A percentile compares a stretch with the other conserved stretches of the same genome.
Evolutionary conservation across 2,329 filamentous ascomycete genomes (phyloP).

Genomic region (Pestalotiopsis sp.): DNA sequence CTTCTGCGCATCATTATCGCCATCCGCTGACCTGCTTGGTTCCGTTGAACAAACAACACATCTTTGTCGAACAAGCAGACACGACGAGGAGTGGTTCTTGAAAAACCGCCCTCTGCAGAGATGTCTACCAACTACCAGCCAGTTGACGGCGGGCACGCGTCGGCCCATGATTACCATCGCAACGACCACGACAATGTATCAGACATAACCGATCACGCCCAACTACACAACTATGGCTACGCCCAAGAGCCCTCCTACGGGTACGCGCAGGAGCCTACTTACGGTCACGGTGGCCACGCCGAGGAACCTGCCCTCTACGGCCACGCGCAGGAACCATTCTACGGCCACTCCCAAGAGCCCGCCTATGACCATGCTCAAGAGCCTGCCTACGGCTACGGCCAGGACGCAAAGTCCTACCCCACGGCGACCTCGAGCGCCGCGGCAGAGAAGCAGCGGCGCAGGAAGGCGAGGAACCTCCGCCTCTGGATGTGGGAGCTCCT

Average conservation of each 20-base stretch:
- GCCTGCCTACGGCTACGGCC: no score
- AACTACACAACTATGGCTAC: background rate
- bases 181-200: background rate
- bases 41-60: no score
- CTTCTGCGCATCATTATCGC: no score
- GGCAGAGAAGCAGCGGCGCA: background rate
- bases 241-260: background rate
- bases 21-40: no score
- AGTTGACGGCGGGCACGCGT: background rate
- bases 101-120: background rate
- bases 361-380: no score
- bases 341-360: no score
- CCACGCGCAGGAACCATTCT: no score
- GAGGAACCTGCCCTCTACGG: no score
- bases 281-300: no score
- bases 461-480: background rate
- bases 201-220: background rate
- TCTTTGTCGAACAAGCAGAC: no score
- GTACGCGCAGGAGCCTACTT: background rate
- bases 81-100: background rate
- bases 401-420: no score
- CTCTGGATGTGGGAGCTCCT: constrained; percentile 13
- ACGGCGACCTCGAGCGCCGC: no score
- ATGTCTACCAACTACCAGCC: background rate
- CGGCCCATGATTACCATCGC: background rate